Conservation (phyloP, 2,329 filamentous ascomycete species). For the Ambrosiella cleistominuta region DNA sequence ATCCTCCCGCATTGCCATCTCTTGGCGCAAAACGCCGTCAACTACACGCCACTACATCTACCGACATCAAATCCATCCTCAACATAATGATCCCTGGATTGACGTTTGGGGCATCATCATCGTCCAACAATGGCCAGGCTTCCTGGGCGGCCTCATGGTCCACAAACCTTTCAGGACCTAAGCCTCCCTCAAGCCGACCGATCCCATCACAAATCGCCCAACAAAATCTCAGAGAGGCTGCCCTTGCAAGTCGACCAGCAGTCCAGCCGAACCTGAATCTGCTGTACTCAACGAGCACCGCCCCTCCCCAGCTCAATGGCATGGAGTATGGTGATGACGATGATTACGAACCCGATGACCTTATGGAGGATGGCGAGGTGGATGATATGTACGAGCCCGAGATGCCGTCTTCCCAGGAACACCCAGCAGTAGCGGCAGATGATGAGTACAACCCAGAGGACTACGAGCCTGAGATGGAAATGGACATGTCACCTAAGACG, state of each 20-base stretch:
- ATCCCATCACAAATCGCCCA: background rate
- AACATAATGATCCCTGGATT: constrained; percentile 17
- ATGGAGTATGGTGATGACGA: background rate
- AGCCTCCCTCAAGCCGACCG: background rate
- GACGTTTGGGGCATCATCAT: constrained; percentile 11
- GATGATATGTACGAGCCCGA: background rate
- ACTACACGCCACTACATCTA: background rate
- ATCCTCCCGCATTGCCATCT: background rate
- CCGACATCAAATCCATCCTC: background rate
- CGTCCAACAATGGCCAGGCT: background rate
- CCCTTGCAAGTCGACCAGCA: background rate
- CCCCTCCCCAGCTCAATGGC: background rate
- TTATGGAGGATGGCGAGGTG: background rate
- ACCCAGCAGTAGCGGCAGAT: background rate
- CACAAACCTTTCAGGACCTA: background rate
- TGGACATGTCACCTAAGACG: background rate
- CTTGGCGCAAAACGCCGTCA: background rate
- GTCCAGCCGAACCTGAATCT: background rate
- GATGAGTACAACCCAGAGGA: constrained; percentile 8
- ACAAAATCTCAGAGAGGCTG: constrained; percentile 5
- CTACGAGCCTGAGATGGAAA: constrained; percentile 8
- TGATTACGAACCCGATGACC: constrained; percentile 1
- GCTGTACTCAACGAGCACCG: too few relatives aligned
- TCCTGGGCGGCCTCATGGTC: constrained; percentile 10
- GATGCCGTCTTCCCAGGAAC: background rate